Percentiles rank a stretch among this genome's conserved stretches.
These are phyloP conservation scores for Cladosporium phlei DNA, from an alignment of 2,329 filamentous ascomycete species.

Conservation along the genomic window DNA sequence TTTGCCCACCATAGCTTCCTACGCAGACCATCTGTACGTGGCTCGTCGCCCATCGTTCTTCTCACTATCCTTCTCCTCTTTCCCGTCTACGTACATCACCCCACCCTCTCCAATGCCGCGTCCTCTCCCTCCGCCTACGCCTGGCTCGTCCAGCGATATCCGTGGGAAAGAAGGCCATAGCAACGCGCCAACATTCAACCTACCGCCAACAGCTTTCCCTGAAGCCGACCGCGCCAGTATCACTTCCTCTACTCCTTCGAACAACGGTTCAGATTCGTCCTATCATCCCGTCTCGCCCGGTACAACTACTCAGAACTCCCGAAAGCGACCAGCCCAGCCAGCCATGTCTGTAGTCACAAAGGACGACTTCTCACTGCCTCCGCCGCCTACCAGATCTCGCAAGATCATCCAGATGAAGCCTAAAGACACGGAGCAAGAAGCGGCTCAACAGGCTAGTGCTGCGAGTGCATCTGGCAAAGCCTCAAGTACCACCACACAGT, in stretches of 20 bases:
- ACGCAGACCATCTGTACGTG: conserved; percentile 24
- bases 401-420: conserved; percentile 99
- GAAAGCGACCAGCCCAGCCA: conserved; percentile 16
- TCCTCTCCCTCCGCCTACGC: conserved; percentile 65
- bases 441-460: conserved; percentile 7
- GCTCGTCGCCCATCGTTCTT: conserved; percentile 19
- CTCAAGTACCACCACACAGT: conserved; percentile 10
- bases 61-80: conserved; percentile 38
- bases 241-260: conserved; percentile 45
- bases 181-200: conserved; percentile 62
- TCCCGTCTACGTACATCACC: background rate
- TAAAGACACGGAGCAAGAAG: conserved; percentile 35
- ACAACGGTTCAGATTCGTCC: conserved; percentile 48
- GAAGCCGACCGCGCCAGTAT: conserved; percentile 42
- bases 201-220: conserved; percentile 68
- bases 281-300: conserved; percentile 44
- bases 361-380: conserved; percentile 74
- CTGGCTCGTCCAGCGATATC: conserved; percentile 75
- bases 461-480: conserved; percentile 18
- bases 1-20: conserved; percentile 27
- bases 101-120: conserved; percentile 63
- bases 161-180: conserved; percentile 57
- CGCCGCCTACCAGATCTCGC: conserved; percentile 82
- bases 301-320: conserved; percentile 27
- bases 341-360: conserved; percentile 38